Base-by-base conservation (phyloP, 257 asterid species). In the Voacanga thouarsii region DNA sequence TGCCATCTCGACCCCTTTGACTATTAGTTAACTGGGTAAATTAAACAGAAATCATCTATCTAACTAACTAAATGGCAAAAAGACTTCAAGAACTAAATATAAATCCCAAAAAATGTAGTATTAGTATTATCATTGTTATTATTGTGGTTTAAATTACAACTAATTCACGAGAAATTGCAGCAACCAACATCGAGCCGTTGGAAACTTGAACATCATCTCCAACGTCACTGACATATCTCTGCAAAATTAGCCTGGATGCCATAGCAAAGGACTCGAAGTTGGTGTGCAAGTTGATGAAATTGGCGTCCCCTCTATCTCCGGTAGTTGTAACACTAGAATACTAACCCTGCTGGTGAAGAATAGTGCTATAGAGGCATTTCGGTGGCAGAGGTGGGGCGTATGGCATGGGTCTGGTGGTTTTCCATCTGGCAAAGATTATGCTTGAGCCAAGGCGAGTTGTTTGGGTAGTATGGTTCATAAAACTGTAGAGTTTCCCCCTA, bases 201-300 rank as follows among this genome's bases (percentile, higher is more conserved):
- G 90, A 84, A 23, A 79, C 87, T 71, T 84, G 87, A 12, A 79
- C 81, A 51, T 83, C 86, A 66, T 84, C 84, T 43, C 82, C 78
- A 50, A 80, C 86, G 21, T 78, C 75, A 67, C 83, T 74, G 7
- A 84, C 80, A 53, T 72, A 83, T 65, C 88, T 69, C 77, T 84
- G 89, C 56, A 85, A 74, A 82, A 82, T 85, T 12, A 89, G 81
- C 64, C 89, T 74, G 11, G 75, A 47, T 0, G 83, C 74, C 24
- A 80, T 73, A 0, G 84, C 75, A 30, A 86, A 79, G 5, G 89
- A 61, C 53, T 85, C 86, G 43, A 90, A 72, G 76, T 83, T 81
- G 28, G 88, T 82, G 37, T 89, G 96, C 68, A 87, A 84, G 71
- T 89, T 90, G 56, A 90, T 87, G 85, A 90, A 90, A 86, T 87